Evolutionary conservation across 805 yeast species (phyloP).

Genomic region (Cyberlindnera suaveolens): DNA sequence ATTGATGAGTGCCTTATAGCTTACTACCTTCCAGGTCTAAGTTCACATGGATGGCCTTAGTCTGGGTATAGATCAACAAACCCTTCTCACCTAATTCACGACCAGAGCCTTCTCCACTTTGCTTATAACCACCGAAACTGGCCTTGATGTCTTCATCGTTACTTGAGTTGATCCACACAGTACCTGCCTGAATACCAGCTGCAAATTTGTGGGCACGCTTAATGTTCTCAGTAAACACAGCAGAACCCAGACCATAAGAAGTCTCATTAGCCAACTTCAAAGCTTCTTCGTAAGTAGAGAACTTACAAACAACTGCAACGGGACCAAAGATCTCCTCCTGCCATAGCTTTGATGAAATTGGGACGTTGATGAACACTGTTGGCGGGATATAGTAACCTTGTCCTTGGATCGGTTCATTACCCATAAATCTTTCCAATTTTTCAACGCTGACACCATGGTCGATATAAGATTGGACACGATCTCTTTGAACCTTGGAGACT

Average conservation of each 20-base stretch:
- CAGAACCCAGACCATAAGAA: slow-evolving; percentile 76
- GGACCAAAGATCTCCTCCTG: slow-evolving; percentile 88
- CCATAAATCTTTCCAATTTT: slow-evolving; percentile 38
- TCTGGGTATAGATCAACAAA: slow-evolving; percentile 62
- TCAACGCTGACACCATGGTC: slow-evolving; percentile 42
- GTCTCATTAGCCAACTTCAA: slow-evolving; percentile 63
- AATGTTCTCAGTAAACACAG: slow-evolving; percentile 62
- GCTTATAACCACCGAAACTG: slow-evolving; percentile 79
- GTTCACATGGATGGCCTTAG: slow-evolving; percentile 72
- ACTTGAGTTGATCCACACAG: slow-evolving; percentile 63
- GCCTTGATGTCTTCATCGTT: slow-evolving; percentile 59
- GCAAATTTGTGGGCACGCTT: slow-evolving; percentile 61
- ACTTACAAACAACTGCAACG: slow-evolving; percentile 64
- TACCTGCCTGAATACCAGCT: slow-evolving; percentile 55
- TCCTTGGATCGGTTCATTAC: slow-evolving; percentile 21
- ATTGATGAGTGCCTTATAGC: not conserved
- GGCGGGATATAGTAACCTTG: slow-evolving; percentile 68
- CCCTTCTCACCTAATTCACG: slow-evolving; percentile 78
- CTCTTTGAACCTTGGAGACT: slow-evolving; percentile 50
- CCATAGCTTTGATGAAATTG: slow-evolving; percentile 56
- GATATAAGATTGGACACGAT: slow-evolving; percentile 42
- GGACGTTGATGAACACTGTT: slow-evolving; percentile 68
- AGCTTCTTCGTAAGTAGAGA: slow-evolving; percentile 63
- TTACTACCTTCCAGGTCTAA: slow-evolving; percentile 32
- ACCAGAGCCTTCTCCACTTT: slow-evolving; percentile 60